A percentile compares a stretch with the other conserved stretches of the same genome.
phyloP scores from a whole-genome alignment of 1,284 basidiomycete species.

The Pterulicium gracile region DNA sequence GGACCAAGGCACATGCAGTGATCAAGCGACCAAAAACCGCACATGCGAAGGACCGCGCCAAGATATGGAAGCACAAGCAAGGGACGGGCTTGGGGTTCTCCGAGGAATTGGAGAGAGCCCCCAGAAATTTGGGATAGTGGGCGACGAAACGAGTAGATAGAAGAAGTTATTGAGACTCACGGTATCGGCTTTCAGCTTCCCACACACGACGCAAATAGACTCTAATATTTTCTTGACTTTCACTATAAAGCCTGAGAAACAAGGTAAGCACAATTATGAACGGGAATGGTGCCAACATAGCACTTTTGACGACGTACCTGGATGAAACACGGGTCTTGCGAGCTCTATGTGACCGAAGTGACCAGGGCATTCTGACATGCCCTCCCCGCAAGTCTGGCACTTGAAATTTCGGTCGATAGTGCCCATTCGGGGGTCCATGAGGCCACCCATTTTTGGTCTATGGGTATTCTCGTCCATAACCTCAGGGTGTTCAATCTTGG shows the following conservation, averaged over 20 bases:
- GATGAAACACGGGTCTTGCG: conserved; percentile 92
- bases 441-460: conserved; percentile 83
- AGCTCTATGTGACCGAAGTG: conserved; percentile 99
- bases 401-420: conserved; percentile 99
- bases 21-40: conserved; percentile 86
- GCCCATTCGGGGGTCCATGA: conserved; percentile 98
- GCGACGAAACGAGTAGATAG: conserved; percentile 83
- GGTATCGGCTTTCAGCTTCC: conserved; percentile 93
- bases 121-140: conserved; percentile 88
- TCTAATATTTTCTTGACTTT: conserved; percentile 99
- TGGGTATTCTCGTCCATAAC: conserved; percentile 93
- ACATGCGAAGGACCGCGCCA: conserved; percentile 50
- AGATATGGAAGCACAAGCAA: conserved; percentile 68
- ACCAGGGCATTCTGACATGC: conserved; percentile 96
- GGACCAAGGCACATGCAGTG: conserved; percentile 53
- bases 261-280: neutral
- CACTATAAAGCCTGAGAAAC: conserved; percentile 79
- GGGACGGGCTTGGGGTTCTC: conserved; percentile 85
- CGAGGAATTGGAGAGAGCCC: conserved; percentile 81
- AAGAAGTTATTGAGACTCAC: conserved; percentile 71
- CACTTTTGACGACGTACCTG: conserved; percentile 47
- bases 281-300: conserved; percentile 1
- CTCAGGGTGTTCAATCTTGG: conserved; percentile 97
- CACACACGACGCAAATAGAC: conserved; percentile 97
- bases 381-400: conserved; percentile 98